A percentile compares a stretch with the other conserved stretches of the same genome.
phyloP scores from a whole-genome alignment of 495 filamentous ascomycete genomes.

The Emericellopsis terricola region DNA sequence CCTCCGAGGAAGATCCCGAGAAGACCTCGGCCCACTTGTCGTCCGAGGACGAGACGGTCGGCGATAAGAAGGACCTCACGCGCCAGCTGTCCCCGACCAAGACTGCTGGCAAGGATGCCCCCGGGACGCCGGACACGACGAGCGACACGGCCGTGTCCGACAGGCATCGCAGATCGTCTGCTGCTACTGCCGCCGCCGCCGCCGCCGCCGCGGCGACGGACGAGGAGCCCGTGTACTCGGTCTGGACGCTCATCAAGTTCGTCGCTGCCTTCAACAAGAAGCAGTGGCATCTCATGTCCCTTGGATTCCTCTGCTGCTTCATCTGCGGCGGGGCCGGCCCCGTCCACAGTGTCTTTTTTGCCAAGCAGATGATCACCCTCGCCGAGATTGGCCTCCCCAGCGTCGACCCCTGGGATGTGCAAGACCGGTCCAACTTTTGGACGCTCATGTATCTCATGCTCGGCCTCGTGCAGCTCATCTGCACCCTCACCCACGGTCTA shows the following conservation, averaged over 20 bases:
- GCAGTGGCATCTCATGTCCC: slow-evolving; percentile 54
- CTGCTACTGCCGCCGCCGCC: too few species aligned
- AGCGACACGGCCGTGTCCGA: too few species aligned
- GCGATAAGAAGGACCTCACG: too few species aligned
- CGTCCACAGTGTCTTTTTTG: slow-evolving; percentile 76
- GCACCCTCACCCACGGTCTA: slow-evolving; percentile 37
- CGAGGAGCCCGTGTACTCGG: slow-evolving; percentile 33
- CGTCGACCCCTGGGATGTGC: slow-evolving; percentile 24
- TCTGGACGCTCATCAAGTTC: slow-evolving; percentile 74
- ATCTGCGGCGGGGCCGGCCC: slow-evolving; percentile 78
- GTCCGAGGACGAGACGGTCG: too few species aligned
- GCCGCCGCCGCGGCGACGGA: too few species aligned
- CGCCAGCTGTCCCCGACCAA: too few species aligned
- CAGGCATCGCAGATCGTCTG: too few species aligned
- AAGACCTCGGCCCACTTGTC: too few species aligned
- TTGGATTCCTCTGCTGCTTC: slow-evolving; percentile 60
- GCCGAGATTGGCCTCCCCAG: slow-evolving; percentile 16
- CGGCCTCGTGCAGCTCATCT: slow-evolving; percentile 56
- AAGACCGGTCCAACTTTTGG: slow-evolving; percentile 72
- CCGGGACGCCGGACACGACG: too few species aligned
- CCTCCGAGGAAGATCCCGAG: slow-evolving; percentile 30
- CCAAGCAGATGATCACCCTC: slow-evolving; percentile 53
- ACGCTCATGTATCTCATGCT: slow-evolving; percentile 86
- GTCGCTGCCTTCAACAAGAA: slow-evolving; percentile 65
- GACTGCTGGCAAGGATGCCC: too few species aligned